phyloP scores from a whole-genome alignment of 2,329 filamentous ascomycete genomes.

The Penicillium expansum region DNA sequence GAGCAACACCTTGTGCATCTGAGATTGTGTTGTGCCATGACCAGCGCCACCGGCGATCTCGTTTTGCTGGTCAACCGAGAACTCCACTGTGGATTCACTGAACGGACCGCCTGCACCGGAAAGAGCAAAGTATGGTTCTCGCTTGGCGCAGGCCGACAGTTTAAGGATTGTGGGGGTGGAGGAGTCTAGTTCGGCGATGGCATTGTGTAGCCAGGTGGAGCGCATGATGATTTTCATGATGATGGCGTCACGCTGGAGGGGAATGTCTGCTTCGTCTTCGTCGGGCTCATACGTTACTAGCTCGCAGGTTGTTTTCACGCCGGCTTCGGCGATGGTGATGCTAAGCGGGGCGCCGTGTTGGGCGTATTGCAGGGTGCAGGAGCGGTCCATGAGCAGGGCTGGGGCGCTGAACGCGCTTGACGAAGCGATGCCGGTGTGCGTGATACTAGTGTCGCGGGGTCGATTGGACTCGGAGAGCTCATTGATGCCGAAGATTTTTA shows the following conservation, averaged over 20 bases:
- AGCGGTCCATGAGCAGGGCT: slow-evolving; percentile 76
- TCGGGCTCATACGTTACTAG: slow-evolving; percentile 84
- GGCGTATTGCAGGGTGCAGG: slow-evolving; percentile 78
- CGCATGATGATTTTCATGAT: slow-evolving; percentile 93
- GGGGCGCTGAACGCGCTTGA: slow-evolving; percentile 80
- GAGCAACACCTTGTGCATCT: slow-evolving; percentile 33
- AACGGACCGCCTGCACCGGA: slow-evolving; percentile 60
- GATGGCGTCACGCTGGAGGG: slow-evolving; percentile 76
- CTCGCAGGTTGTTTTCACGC: slow-evolving; percentile 84
- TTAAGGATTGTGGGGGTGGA: slow-evolving; percentile 72
- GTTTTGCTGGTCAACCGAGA: slow-evolving; percentile 49
- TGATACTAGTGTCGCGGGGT: slow-evolving; percentile 29
- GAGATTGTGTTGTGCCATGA: slow-evolving; percentile 15
- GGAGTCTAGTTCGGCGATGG: slow-evolving; percentile 53
- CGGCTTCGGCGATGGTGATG: slow-evolving; percentile 80
- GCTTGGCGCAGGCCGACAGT: slow-evolving; percentile 60
- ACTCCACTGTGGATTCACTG: slow-evolving; percentile 60
- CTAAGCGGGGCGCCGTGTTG: slow-evolving; percentile 74
- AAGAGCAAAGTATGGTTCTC: slow-evolving; percentile 70
- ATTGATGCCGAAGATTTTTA: slow-evolving; percentile 89
- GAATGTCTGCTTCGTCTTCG: slow-evolving; percentile 60
- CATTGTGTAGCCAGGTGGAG: slow-evolving; percentile 52
- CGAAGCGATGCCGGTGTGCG: slow-evolving; percentile 42
- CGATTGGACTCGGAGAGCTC: slow-evolving; percentile 48
- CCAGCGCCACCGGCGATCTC: slow-evolving; percentile 23